Conservation (phyloP, 2,329 filamentous ascomycete genomes). For the Geosmithia morbida region DNA sequence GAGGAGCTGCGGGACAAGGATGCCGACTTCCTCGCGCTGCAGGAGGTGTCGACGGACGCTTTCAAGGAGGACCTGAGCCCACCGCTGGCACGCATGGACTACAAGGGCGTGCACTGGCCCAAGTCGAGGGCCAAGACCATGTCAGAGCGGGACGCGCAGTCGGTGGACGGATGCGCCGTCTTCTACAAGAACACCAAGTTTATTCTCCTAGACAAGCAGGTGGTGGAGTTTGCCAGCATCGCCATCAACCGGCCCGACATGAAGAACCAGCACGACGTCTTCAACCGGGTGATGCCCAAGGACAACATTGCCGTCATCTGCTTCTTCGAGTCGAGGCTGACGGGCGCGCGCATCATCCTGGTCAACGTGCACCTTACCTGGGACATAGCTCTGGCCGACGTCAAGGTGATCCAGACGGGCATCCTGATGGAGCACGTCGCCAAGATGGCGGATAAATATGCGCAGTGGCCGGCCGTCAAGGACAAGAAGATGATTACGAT, state of each 20-base stretch:
- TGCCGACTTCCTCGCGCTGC: constrained; percentile 82
- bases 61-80: constrained; percentile 86
- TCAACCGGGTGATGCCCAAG: constrained; percentile 96
- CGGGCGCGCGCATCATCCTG: constrained; percentile 82
- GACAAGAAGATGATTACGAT: constrained; percentile 56
- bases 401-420: constrained; percentile 92
- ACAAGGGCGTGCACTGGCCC: constrained; percentile 88
- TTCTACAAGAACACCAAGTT: constrained; percentile 96
- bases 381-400: constrained; percentile 82
- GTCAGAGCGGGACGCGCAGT: constrained; percentile 72
- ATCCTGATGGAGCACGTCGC: constrained; percentile 88
- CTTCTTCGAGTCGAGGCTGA: constrained; percentile 83
- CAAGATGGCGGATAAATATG: constrained; percentile 74
- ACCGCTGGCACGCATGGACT: constrained; percentile 73
- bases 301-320: constrained; percentile 90
- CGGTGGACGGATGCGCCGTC: constrained; percentile 91
- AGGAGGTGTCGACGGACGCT: constrained; percentile 84
- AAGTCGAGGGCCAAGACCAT: constrained; percentile 85
- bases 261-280: constrained; percentile 94
- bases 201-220: constrained; percentile 82
- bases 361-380: constrained; percentile 92
- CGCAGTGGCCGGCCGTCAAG: constrained; percentile 62
- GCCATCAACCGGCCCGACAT: constrained; percentile 93
- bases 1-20: constrained; percentile 66
- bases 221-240: constrained; percentile 82